Base-by-base conservation (phyloP, 345 rosid species). In the Corchorus capsularis region DNA sequence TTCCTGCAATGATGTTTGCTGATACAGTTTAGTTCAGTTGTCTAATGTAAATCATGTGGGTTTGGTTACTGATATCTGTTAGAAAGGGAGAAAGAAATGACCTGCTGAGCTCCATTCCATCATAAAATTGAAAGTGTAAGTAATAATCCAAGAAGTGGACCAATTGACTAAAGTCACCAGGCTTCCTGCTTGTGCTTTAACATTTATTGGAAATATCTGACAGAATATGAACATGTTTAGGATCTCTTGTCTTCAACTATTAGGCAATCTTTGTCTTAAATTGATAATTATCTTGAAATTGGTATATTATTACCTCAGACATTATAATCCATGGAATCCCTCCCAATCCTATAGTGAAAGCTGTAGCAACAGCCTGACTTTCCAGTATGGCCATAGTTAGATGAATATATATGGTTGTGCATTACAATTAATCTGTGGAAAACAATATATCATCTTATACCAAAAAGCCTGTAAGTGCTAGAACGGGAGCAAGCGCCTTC, bases 141-240 rank as follows among this genome's bases (percentile, higher is more conserved):
- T 81, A 16, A 73, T 77, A 54, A 87, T 43, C 86, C 83, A 81
- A 45, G 85, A 69, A 71, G 52, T 74, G 34, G 84, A 83, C 90
- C 90, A 87, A 12, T 75, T 65, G 62, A 80, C 82, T 56, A 85
- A 61, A 39, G 84, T 82, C 43, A 87, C 90, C 34, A 85, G 32
- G 52, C 86, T 85, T 70, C 90, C 90, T 6, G 85, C 88, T 57
- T 87, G 57, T 15, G 80, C 88, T 74, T 87, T 85, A 14, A 85
- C 74, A 76, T 87, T 83, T n/a, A 83, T 56, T 1, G 90, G 87
- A 76, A 87, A 87, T 66, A 87, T 87, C 86, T 85, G 81, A 15
- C 12, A 46, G 7, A 19, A 34, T 10, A 16, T 46, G 67, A 7
- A 53, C 74, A 70, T 70, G 62, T 35, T 70, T 53, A 9, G 27